Base-by-base conservation (phyloP, 2,329 filamentous ascomycete genomes). In the Ophiocordyceps unilateralis region DNA sequence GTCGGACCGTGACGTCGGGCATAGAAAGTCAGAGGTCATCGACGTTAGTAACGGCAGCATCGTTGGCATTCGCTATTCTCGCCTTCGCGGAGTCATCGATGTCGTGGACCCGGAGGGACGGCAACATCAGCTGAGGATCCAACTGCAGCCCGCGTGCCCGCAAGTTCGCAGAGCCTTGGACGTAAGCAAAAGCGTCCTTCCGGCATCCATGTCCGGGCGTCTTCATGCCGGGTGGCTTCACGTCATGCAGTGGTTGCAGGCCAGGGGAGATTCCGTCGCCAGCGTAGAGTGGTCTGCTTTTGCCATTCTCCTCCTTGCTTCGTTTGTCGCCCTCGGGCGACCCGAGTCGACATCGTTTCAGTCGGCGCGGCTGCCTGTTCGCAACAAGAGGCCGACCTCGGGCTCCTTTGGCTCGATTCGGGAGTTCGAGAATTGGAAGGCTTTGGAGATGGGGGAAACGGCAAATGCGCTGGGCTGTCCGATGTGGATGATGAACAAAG, bases 211-310 rank as follows among this genome's bases (percentile, higher is more conserved):
- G 36, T 74, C 62, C 46, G 79, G 66, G 62, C 82, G 66, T 22
- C 61, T 86, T 10, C 62, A 83, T 44, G 69, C 78, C 10, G 76
- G 72, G 2, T 88, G 83, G 81, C 83, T 82, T 72, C 78, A 84
- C 54, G 69, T 75, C 19, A 72, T 82, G 60, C 74, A 76, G 47
- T 89, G 83, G 83, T 64, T 84, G 36, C 62, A 64, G 24, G 53
- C 60, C 11, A 68, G 69, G 44, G 63, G 68, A 4, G 60, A 68
- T 4, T 54, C 63, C 8, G 55, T 67, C 14, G 58, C 60, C 4
- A 69, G 81, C 47, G 45, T 63, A 1, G 83, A 88, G 57, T 88
- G 82, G 82, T 81, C 79, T 4, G 74, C 78, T 2, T 56, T 82
- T 40, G 67, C 76, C 3, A 67, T 83, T 10, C 65, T 81, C 10